Conservation (phyloP, 306 rosid species). For the Acacia confusa region DNA sequence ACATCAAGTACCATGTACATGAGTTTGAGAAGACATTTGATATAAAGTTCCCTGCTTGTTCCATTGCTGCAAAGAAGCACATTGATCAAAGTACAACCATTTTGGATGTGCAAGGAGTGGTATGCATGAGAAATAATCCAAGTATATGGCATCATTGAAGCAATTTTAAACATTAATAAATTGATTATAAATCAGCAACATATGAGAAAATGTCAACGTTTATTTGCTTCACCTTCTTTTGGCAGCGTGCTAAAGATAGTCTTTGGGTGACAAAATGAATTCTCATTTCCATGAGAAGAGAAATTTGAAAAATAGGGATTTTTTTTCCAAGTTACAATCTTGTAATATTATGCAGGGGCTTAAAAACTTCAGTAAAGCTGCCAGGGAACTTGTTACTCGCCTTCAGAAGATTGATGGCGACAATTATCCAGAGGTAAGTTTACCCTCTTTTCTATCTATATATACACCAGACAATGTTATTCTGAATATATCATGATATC, state of each 20-base stretch:
- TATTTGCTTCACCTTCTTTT: slow-evolving; percentile 17
- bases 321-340: neutral
- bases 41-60: slow-evolving; percentile 84
- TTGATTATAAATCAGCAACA: neutral
- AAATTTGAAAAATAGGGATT: neutral
- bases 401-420: slow-evolving; percentile 88
- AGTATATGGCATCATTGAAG: neutral
- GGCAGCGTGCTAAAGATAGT: neutral
- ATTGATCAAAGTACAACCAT: slow-evolving; percentile 96
- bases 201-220: neutral
- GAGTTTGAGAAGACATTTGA: slow-evolving; percentile 87
- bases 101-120: slow-evolving; percentile 95
- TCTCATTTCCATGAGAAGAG: neutral
- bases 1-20: slow-evolving; percentile 70
- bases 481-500: slow-evolving; percentile 28
- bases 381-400: slow-evolving; percentile 70
- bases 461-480: slow-evolving; percentile 1
- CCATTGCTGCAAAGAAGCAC: slow-evolving; percentile 85
- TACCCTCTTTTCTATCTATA: slow-evolving; percentile 6
- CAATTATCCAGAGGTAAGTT: slow-evolving; percentile 84
- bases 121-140: slow-evolving; percentile 41
- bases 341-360: slow-evolving; percentile 61
- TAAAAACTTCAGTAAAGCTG: slow-evolving; percentile 74
- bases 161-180: neutral
- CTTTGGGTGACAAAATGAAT: slow-evolving; percentile 18